These are phyloP conservation scores for Ceratocystis harringtonii DNA, from an alignment of 2,329 filamentous ascomycete genomes.

Conservation along the genomic window DNA sequence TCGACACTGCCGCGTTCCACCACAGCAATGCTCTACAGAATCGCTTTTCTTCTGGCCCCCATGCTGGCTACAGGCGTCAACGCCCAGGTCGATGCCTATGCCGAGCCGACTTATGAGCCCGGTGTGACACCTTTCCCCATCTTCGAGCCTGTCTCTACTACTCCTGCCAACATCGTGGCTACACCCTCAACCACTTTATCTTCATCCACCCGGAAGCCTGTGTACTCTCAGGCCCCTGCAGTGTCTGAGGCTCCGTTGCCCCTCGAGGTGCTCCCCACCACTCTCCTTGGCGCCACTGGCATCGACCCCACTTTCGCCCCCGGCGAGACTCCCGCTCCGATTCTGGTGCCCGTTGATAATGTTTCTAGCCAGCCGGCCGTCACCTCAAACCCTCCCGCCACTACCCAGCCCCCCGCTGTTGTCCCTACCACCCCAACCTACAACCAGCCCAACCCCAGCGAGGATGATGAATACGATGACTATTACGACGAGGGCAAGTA, in stretches of 20 bases:
- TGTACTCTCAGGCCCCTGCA: neutral
- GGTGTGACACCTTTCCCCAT: constrained; percentile 15
- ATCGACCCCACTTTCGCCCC: constrained; percentile 3
- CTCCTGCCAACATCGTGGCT: neutral
- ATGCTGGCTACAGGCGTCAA: constrained; percentile 5
- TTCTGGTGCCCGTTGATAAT: constrained; percentile 11
- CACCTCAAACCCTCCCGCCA: neutral
- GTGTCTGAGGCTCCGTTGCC: neutral
- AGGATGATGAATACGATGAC: neutral
- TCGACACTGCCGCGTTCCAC: neutral
- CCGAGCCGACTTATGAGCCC: constrained; percentile 7
- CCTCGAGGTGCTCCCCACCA: neutral
- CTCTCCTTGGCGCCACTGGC: neutral
- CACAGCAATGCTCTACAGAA: constrained; percentile 7
- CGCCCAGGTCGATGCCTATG: constrained; percentile 3
- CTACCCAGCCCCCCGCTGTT: neutral
- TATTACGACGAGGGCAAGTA: neutral
- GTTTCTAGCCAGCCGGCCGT: neutral
- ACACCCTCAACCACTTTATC: constrained; percentile 2
- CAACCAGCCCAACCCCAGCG: neutral
- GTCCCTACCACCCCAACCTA: neutral
- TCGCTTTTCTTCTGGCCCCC: constrained; percentile 9
- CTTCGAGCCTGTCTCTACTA: constrained; percentile 12
- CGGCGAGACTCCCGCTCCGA: constrained; percentile 11
- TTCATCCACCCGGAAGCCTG: neutral